Evolutionary conservation across 305 asterid species (phyloP), one percentile per base, ranked within the genome.

Genomic region (Ilex paraguariensis): DNA sequence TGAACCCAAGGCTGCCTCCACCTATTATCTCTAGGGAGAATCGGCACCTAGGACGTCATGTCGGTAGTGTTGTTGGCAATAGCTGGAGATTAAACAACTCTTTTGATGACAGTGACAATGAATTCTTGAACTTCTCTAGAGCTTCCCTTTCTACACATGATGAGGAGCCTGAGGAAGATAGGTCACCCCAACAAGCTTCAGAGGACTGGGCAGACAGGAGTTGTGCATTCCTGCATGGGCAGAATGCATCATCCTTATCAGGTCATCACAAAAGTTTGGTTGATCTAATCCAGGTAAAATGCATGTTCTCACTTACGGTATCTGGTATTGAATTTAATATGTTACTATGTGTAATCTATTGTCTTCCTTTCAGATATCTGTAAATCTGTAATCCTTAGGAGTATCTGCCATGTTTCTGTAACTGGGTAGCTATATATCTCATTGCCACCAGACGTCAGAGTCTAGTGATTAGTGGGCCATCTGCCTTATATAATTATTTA

Each of bases 91-190:
- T 76, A 21, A 56, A 71, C 70, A 16, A 1, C 28, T 70, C 88
- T 59, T 67, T 74, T 42, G 87, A 77, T 49, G 73, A 69, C 65
- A 62, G 66, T 66, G 72, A 68, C 58, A 73, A 73, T 69, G 78
- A 71, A 56, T 73, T 82, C 39, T 59, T 71, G 33, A 73, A 70
- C 57, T 52, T 77, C 76, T 72, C 74, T 4, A 74, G 82, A 64
- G 74, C 79, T 65, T 72, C 83, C 67, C 95, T 90, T 69, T 73
- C 95, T 28, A 84, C 91, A 68, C 96, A 87, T 48, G 80, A 79
- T 59, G 95, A 90, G 82, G 97, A 84, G 83, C 84, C 91, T 10
- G 95, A 82, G 68, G 85, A 79, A 40, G 90, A 79, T 67, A 73
- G 64, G 61, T 79, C 88, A 55, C 66, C 81, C 54, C 63, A 54